Conservation (phyloP, 176 grass and related monocot genomes). For the Oryza rufipogon region DNA sequence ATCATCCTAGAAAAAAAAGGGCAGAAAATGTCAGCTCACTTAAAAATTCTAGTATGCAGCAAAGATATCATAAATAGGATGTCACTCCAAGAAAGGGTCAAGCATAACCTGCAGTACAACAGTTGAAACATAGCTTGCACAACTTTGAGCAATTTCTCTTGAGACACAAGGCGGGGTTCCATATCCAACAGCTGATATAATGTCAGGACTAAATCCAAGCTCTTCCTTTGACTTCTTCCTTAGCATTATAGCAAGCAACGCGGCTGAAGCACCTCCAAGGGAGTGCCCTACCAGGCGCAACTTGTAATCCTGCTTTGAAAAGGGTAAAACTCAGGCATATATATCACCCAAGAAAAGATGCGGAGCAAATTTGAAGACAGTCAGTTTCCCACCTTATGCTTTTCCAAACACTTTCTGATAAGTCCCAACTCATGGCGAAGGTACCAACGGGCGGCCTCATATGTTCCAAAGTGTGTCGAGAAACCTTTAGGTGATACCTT, state of each 20-base stretch:
- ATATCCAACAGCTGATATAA: constrained; percentile 87
- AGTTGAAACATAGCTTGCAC: constrained; percentile 80
- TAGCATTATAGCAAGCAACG: constrained; percentile 85
- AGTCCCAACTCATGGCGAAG: constrained; percentile 72
- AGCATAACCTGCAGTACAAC: constrained; percentile 83
- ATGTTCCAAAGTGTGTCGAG: constrained; percentile 87
- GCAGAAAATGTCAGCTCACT: background rate
- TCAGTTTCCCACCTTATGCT: constrained; percentile 61
- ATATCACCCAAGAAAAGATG: background rate
- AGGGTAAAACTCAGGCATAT: constrained; percentile 26
- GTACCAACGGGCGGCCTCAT: constrained; percentile 91
- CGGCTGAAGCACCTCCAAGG: constrained; percentile 86
- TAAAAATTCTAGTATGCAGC: background rate
- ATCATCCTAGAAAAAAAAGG: constrained; percentile 69
- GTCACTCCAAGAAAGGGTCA: background rate
- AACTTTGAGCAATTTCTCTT: constrained; percentile 77
- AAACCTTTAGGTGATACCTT: constrained; percentile 86
- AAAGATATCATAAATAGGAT: background rate
- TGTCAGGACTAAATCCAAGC: constrained; percentile 90
- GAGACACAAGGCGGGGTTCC: constrained; percentile 94
- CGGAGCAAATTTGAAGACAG: constrained; percentile 10
- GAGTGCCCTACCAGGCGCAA: constrained; percentile 88
- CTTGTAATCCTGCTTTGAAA: constrained; percentile 66
- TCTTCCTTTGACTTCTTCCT: constrained; percentile 83
- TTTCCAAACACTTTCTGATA: constrained; percentile 77